phyloP scores from a whole-genome alignment of 352 stramenopile genomes.

The Phytophthora parvispora region DNA sequence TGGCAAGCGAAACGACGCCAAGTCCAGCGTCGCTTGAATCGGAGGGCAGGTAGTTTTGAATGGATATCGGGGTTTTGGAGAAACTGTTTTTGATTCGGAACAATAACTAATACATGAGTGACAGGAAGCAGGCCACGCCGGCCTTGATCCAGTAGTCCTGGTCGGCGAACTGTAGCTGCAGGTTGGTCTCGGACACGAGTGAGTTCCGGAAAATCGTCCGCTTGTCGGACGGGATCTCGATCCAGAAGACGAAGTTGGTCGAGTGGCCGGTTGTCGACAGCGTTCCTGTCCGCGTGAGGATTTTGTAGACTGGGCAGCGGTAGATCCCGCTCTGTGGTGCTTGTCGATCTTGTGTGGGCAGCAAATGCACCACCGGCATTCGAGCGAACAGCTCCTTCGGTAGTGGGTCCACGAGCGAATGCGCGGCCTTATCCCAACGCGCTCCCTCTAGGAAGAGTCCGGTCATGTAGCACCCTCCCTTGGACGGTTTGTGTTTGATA shows the following conservation, averaged over 20 bases:
- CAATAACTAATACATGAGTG: constrained; percentile 87
- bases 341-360: constrained; percentile 85
- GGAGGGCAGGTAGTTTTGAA: too few relatives aligned
- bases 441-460: constrained; percentile 94
- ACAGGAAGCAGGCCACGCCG: constrained; percentile 95
- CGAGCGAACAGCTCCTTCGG: constrained; percentile 95
- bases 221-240: constrained; percentile 93
- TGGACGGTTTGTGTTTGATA: constrained; percentile 63
- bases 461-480: constrained; percentile 91
- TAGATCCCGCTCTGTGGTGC: constrained; percentile 90
- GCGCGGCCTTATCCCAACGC: constrained; percentile 82
- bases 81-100: not conserved
- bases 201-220: constrained; percentile 85
- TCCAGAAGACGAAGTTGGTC: constrained; percentile 99
- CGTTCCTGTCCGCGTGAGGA: constrained; percentile 93
- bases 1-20: too few relatives aligned
- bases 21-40: too few relatives aligned
- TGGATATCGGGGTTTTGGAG: too few relatives aligned
- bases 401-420: constrained; percentile 89
- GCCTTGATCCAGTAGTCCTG: constrained; percentile 97
- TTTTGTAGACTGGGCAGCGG: constrained; percentile 96
- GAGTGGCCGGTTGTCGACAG: constrained; percentile 97
- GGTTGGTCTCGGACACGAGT: constrained; percentile 95
- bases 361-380: constrained; percentile 92
- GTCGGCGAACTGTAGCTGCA: constrained; percentile 92